phyloP scores from a whole-genome alignment of 768 basidiomycete genomes.

The Mycena galopus region DNA sequence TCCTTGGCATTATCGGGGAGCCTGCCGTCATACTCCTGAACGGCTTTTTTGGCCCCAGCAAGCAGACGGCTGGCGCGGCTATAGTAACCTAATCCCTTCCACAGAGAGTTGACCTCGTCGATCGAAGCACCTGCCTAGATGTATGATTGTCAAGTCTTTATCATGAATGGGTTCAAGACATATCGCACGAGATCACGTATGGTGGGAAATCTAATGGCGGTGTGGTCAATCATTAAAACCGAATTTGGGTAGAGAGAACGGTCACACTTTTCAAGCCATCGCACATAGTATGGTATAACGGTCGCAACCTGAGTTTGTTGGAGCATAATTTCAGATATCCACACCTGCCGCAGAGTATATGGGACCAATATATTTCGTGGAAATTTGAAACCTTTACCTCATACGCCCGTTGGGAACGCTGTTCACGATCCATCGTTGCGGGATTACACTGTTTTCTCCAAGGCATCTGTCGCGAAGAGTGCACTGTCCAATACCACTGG shows the following conservation, averaged over 20 bases:
- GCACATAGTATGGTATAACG: conserved; percentile 93
- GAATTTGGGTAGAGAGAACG: conserved; percentile 2
- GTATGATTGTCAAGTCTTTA: conserved; percentile 28
- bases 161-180: conserved; percentile 24
- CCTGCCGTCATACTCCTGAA: conserved; percentile 72
- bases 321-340: conserved; percentile 95
- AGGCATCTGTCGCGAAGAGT: conserved; percentile 84
- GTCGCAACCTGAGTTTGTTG: conserved; percentile 96
- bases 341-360: conserved; percentile 64
- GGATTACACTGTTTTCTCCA: conserved; percentile 86
- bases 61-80: conserved; percentile 87
- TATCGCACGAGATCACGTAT: conserved; percentile 76
- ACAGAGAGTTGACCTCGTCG: conserved; percentile 88
- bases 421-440: conserved; percentile 61
- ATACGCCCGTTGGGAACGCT: conserved; percentile 89
- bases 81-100: conserved; percentile 94
- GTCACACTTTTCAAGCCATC: conserved; percentile 86
- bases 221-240: conserved; percentile 23
- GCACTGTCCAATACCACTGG: conserved; percentile 80
- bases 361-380: not conserved
- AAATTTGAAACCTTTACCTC: conserved; percentile 65
- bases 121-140: conserved; percentile 74
- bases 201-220: conserved; percentile 78
- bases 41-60: conserved; percentile 84
- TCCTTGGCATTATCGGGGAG: conserved; percentile 86